Evolutionary conservation across 177 flowering plant species (phyloP).

Genomic region (Tripterygium wilfordii): DNA sequence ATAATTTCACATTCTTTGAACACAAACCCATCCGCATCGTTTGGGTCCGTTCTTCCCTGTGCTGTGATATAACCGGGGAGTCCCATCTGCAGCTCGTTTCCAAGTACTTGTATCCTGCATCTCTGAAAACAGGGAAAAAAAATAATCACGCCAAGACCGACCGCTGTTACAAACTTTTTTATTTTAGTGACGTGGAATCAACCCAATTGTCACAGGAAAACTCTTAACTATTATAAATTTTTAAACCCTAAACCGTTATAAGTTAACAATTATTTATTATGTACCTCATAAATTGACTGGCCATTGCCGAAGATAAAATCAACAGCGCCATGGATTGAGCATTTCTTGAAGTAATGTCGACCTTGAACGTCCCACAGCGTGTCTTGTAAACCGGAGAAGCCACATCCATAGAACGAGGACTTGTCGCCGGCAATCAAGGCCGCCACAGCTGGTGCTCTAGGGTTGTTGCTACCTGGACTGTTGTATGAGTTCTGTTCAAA

Average conservation of each 20-base stretch:
- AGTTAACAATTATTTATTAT: too few species aligned
- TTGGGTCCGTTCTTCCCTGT: slow-evolving; percentile 7
- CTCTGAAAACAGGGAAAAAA: too few species aligned
- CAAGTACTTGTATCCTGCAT: slow-evolving; percentile 17
- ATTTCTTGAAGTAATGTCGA: slow-evolving; percentile 17
- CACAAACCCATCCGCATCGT: slow-evolving; percentile 17
- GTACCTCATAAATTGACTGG: slow-evolving; percentile 20
- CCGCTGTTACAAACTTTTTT: too few species aligned
- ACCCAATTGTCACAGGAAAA: too few species aligned
- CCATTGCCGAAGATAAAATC: slow-evolving; percentile 35
- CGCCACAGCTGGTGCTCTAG: slow-evolving; percentile 20
- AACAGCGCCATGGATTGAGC: slow-evolving; percentile 26
- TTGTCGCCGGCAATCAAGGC: slow-evolving; percentile 14
- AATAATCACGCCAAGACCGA: too few species aligned
- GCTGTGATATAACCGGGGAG: slow-evolving; percentile 16
- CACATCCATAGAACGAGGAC: slow-evolving; percentile 10
- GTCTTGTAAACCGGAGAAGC: slow-evolving; percentile 24
- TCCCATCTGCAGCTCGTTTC: neutral
- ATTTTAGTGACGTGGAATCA: too few species aligned
- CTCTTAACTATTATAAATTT: too few species aligned
- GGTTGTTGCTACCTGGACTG: neutral
- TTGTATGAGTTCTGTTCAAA: slow-evolving; percentile 17
- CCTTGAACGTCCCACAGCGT: slow-evolving; percentile 18
- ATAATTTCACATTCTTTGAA: slow-evolving; percentile 1
- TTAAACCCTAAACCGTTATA: too few species aligned